Evolutionary conservation across 106 monocot species (phyloP).

Genomic region (Agapanthus africanus): DNA sequence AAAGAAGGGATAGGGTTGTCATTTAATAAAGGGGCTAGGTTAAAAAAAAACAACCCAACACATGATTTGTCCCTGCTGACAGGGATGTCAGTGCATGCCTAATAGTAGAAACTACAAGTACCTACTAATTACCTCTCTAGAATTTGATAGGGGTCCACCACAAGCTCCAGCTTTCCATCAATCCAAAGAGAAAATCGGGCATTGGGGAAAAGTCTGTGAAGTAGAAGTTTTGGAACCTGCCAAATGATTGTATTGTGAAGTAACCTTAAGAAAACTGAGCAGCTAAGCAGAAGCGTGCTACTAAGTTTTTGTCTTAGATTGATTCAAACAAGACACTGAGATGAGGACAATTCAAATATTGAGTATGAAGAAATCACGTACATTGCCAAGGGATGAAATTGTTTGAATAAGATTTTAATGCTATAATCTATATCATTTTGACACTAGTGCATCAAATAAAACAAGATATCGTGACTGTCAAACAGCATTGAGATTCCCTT

Average conservation of each 20-base stretch:
- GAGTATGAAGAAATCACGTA: not conserved
- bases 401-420: not conserved
- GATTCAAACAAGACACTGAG: not conserved
- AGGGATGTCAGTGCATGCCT: not conserved
- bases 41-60: too few relatives aligned
- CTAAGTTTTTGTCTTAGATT: not conserved
- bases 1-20: too few relatives aligned
- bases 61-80: too few relatives aligned
- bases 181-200: slow-evolving; percentile 59
- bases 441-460: not conserved
- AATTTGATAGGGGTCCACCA: slow-evolving; percentile 54
- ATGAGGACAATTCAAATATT: not conserved
- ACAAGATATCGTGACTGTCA: not conserved
- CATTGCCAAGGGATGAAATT: not conserved
- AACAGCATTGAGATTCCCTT: not conserved
- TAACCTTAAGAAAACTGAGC: not conserved
- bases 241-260: not conserved
- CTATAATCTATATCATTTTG: not conserved
- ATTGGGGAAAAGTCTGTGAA: slow-evolving; percentile 64
- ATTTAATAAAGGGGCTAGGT: too few relatives aligned
- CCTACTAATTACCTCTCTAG: slow-evolving; percentile 41
- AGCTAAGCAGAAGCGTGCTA: not conserved
- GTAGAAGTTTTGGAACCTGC: slow-evolving; percentile 58
- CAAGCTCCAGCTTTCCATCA: slow-evolving; percentile 74
- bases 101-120: not conserved